These are phyloP conservation scores for Paraphaeosphaeria sporulosa DNA, from an alignment of 2,329 filamentous ascomycete genomes.

Conservation along the genomic window DNA sequence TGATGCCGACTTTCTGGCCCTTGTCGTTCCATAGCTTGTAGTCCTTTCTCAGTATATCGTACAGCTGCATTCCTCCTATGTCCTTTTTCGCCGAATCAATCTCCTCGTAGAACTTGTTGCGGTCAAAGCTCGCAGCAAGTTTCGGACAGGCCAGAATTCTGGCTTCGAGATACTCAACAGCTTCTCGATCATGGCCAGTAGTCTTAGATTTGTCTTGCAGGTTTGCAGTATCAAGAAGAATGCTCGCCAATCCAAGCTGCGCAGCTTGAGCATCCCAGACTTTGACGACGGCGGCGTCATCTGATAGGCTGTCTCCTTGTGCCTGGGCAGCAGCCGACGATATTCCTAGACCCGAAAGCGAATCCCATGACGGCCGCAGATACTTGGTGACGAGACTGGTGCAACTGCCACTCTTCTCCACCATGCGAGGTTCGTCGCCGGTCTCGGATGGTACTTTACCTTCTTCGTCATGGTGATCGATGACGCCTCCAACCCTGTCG, in stretches of 20 bases:
- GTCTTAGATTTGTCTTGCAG: slow-evolving; percentile 68
- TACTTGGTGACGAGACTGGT: slow-evolving; percentile 72
- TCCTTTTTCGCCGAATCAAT: slow-evolving; percentile 73
- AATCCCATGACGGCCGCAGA: slow-evolving; percentile 65
- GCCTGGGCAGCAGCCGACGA: slow-evolving; percentile 48
- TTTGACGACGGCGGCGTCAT: slow-evolving; percentile 43
- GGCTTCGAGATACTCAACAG: slow-evolving; percentile 66
- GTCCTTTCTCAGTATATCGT: slow-evolving; percentile 79
- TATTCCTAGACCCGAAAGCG: slow-evolving; percentile 52
- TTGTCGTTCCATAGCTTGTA: slow-evolving; percentile 78
- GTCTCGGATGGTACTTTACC: slow-evolving; percentile 57
- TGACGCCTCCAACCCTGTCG: slow-evolving; percentile 66
- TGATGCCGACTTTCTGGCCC: slow-evolving; percentile 68
- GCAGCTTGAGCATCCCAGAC: slow-evolving; percentile 67
- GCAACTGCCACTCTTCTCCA: slow-evolving; percentile 76
- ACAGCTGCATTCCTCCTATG: slow-evolving; percentile 65
- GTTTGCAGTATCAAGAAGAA: slow-evolving; percentile 77
- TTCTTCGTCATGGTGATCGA: slow-evolving; percentile 85
- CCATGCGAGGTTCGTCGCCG: slow-evolving; percentile 63
- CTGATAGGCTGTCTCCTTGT: slow-evolving; percentile 48
- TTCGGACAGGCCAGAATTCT: slow-evolving; percentile 54
- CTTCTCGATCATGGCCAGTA: slow-evolving; percentile 65
- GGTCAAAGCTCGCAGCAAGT: slow-evolving; percentile 57
- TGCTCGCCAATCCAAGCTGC: slow-evolving; percentile 71
- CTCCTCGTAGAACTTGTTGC: slow-evolving; percentile 64